Evolutionary conservation across 1,139 yeast genomes (phyloP), one percentile per base, ranked within the genome.

Genomic region (Kazachstania sp.): DNA sequence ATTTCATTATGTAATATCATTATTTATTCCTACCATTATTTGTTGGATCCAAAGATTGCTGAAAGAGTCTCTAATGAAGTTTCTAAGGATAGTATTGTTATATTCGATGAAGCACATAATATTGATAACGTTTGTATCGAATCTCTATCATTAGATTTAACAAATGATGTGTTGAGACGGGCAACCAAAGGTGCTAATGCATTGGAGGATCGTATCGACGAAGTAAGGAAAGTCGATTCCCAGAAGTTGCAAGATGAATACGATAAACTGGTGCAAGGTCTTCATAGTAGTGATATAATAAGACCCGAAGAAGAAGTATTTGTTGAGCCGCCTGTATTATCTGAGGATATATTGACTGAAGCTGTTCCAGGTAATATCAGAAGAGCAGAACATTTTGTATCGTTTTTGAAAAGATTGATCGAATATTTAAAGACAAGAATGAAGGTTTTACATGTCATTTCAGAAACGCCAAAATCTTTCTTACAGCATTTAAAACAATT

Each of bases 81-180:
- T 46, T 86, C 95, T 15, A 87, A 90, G 57, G 98, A 92, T 62
- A 78, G 95, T 49, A 92, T 92, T 50, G 86, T 92, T 53, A 94
- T 92, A 43, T 92, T 92, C 63, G 99, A 92, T 69, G 99, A 92
- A 69, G 98, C 98, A 44, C 99, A 92, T 67, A 92, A 92, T 68
- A 92, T 92, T 49, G 98, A 92, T 74, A 92, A 92, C 72, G 99
- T 92, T 49, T 92, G 98, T 71, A 92, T 92, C 51, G 99, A 92
- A 66, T 86, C 98, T 1, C 70, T 92, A 45, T 87, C 97, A 12
- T 75, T 92, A 46, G 98, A 94, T 63, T 75, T 73, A 67, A 92
- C 84, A 49, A 95, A 79, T 68, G 97, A 95, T 68, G 81, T 78
- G 58, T 73, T 81, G 69, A 83, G 78, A 59, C 83, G 74, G 66